Conservation (phyloP, 441 rosid genomes). For the Gossypium schwendimanii region DNA sequence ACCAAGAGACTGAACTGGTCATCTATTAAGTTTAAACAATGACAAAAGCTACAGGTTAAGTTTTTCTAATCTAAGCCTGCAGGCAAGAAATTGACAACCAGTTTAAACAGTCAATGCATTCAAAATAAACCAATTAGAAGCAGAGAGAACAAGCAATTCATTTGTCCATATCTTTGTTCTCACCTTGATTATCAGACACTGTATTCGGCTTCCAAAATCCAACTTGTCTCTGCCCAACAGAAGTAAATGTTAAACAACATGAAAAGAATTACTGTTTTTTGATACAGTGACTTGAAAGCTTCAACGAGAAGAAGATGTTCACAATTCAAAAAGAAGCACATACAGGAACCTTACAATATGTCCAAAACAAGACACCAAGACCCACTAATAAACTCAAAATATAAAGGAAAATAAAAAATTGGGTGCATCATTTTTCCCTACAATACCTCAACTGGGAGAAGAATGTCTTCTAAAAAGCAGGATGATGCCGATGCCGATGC, state of each 20-base stretch:
- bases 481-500: conserved; percentile 46
- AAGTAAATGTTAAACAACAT: conserved; percentile 13
- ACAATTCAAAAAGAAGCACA: not conserved
- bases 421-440: not conserved
- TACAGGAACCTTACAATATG: not conserved
- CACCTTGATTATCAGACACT: conserved; percentile 51
- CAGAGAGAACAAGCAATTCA: conserved; percentile 1
- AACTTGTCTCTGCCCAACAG: conserved; percentile 56
- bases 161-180: conserved; percentile 21
- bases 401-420: not conserved
- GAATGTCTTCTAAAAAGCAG: conserved; percentile 38
- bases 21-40: not conserved
- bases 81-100: conserved; percentile 1
- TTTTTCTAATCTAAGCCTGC: not conserved
- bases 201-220: conserved; percentile 52
- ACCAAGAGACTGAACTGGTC: not conserved
- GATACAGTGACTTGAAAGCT: not conserved
- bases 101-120: conserved; percentile 2
- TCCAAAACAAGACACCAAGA: not conserved
- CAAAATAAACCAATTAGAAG: not conserved
- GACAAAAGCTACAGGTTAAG: not conserved
- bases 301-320: not conserved
- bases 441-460: conserved; percentile 53
- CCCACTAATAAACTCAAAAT: not conserved
- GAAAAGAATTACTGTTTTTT: not conserved